Evolutionary conservation across 768 basidiomycete species (phyloP), one percentile per base, ranked within the genome.

Genomic region (Mycena galericulata): DNA sequence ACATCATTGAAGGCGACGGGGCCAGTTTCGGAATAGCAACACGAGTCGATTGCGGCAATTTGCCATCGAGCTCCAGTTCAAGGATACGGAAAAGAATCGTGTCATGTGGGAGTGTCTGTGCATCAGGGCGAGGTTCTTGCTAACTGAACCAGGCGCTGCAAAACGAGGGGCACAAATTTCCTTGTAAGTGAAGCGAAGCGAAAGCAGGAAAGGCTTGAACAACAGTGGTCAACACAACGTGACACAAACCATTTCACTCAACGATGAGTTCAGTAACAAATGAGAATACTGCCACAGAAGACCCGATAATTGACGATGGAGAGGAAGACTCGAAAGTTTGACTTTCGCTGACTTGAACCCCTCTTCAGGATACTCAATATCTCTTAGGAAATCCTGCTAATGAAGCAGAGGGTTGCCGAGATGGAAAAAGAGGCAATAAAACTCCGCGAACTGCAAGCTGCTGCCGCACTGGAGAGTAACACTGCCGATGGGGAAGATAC

Each of bases 381-480:
- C 49, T 59, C 63, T 68, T 75, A 94, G 91, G 95, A 96, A 86
- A 92, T 96, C 62, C 83, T 89, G 76, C 87, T 93, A 73, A 96
- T 96, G 95, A 96, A 95, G 80, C 92, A 94, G 73, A 85, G 95
- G 64, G 95, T 96, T 9, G 93, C 91, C 74, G 95, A 97, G 81
- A 97, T 97, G 95, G 95, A 97, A 79, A 84, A 89, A 59, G 95
- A 96, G 79, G 95, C 95, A 2, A 91, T 88, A 80, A 96, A 95
- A 77, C 81, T 97, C 71, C 86, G 94, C 56, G 93, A 96, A 77
- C 86, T 97, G 56, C 94, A 96, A 73, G 93, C 93, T 45, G 90
- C 90, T 27, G 92, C 88, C 65, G 89, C 90, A 75, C 82, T 88
- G 73, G 88, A 86, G 70, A 81, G 82, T 73, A 78, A 79, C 70